Base-by-base conservation (phyloP, 331 rosid species). In the Ulmus americana region DNA sequence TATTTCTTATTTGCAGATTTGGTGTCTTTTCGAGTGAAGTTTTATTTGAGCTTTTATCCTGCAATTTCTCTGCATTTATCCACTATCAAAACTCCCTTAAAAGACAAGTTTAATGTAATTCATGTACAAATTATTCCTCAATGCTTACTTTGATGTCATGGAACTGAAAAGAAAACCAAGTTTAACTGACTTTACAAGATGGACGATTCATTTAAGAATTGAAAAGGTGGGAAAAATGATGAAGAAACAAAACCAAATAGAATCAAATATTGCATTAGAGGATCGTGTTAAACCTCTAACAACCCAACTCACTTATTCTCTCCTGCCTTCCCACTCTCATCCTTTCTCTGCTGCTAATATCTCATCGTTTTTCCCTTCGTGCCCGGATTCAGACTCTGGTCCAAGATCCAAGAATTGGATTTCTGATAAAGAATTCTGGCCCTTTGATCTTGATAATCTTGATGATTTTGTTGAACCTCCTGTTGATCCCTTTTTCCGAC, bases 401-500 rank as follows among this genome's bases (percentile, higher is more conserved):
- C 49, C 84, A 11, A 68, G 45, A 45, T 83, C 87, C 0, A 60
- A n/a, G 6, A 76, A 69, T 28, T 88, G 72, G 44, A 79, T 41
- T 11, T 89, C 95, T 14, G 86, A 67, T 39, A 85, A 50, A 7
- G 95, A 83, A 63, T 46, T 63, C 1, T 70, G 81, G 45, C 81
- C 87, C 5, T 82, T 82, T 1, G 86, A 65, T 48, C 78, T 65
- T 0, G 74, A 42, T 55, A 73, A 57, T 55, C 75, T 68, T 46
- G 77, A 15, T 0, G 95, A 77, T 7, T 52, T 81, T 10, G 75
- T 28, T 7, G 81, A 82, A 7, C 80, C 92, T 13, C 86, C 83
- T 0, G 87, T 55, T 7, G 77, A 57, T 20, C 87, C 84, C 77
- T 83, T 92, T 61, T 87, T 85, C 28, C 83, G 83, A 43, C 79